Percentiles rank a stretch among this genome's conserved stretches.
phyloP scores from a whole-genome alignment of 495 filamentous ascomycete genomes.

The Tuber microsphaerosporum region DNA sequence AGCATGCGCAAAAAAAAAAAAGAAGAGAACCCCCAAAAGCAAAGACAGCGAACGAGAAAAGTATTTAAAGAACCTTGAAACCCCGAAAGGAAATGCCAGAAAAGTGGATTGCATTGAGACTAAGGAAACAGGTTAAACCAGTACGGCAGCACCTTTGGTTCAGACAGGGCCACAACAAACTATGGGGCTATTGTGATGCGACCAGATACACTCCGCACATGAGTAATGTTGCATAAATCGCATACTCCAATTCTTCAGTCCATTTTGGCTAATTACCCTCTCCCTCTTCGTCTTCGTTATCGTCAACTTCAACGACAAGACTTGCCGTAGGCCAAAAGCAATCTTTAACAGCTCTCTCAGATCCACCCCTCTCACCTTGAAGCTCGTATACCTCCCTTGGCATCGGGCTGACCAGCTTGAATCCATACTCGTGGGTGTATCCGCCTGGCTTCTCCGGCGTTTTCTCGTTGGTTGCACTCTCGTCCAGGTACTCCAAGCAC shows the following conservation, averaged over 20 bases:
- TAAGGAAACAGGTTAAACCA: neutral
- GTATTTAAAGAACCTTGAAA: neutral
- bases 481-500: constrained; percentile 62
- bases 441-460: constrained; percentile 51
- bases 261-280: constrained; percentile 1
- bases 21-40: neutral
- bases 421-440: constrained; percentile 72
- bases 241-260: neutral
- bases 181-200: neutral
- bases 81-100: neutral
- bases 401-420: constrained; percentile 73
- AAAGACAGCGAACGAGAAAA: neutral
- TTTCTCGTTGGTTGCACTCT: constrained; percentile 41
- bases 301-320: constrained; percentile 66
- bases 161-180: neutral
- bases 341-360: constrained; percentile 43
- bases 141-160: neutral
- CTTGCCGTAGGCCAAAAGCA: constrained; percentile 74
- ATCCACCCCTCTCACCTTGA: constrained; percentile 56
- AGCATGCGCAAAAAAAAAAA: neutral
- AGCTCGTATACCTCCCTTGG: constrained; percentile 71
- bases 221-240: neutral
- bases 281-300: constrained; percentile 33
- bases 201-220: neutral
- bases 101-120: neutral